Percentiles rank a stretch among this genome's conserved stretches.
These are phyloP conservation scores for Lippia alba DNA, from an alignment of 305 asterid genomes.

Conservation along the genomic window DNA sequence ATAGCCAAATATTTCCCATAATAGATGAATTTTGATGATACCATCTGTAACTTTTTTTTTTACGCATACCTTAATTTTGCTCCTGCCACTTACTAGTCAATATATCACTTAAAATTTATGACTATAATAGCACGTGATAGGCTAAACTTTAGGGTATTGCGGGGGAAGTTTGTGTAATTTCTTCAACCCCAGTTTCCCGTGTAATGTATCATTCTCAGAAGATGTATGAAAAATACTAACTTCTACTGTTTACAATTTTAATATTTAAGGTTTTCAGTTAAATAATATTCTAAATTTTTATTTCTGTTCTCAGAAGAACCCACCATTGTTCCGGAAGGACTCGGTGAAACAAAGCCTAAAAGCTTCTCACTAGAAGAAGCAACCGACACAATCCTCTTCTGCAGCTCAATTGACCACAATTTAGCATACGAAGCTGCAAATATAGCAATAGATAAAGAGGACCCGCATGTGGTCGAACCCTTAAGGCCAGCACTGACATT, in stretches of 20 bases:
- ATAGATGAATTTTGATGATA: no score
- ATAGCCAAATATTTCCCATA: no score
- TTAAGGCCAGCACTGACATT: slow-evolving; percentile 55
- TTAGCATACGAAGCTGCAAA: slow-evolving; percentile 88
- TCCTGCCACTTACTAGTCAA: no score
- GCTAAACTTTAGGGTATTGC: no score
- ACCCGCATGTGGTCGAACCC: slow-evolving; percentile 48
- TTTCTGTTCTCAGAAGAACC: slow-evolving; percentile 66
- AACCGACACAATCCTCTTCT: slow-evolving; percentile 91
- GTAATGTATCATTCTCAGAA: not conserved
- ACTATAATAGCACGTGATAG: no score
- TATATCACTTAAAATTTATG: no score
- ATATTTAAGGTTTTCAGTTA: not conserved
- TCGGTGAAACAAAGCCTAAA: slow-evolving; percentile 48
- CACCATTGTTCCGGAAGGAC: slow-evolving; percentile 55
- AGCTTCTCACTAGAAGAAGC: slow-evolving; percentile 96
- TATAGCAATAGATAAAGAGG: slow-evolving; percentile 72
- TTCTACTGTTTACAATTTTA: not conserved
- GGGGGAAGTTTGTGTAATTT: no score
- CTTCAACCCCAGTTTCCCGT: no score
- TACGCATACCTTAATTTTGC: no score
- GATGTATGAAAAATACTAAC: not conserved
- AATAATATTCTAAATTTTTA: not conserved
- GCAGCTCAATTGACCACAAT: slow-evolving; percentile 93
- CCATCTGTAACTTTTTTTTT: no score